Conservation (phyloP, 306 rosid species). For the Trifolium pratense region DNA sequence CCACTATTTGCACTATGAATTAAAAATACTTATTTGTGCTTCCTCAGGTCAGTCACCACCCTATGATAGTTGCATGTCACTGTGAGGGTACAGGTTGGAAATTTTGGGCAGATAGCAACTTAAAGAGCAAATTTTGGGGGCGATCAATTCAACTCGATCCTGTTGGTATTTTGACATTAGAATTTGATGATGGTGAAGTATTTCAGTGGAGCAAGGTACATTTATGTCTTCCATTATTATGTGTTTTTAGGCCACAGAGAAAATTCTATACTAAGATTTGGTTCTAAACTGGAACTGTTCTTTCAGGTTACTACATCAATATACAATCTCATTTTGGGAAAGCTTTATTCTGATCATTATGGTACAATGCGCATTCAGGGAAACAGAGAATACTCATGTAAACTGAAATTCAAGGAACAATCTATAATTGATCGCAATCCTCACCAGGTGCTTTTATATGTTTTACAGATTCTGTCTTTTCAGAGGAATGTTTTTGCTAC, state of each 20-base stretch:
- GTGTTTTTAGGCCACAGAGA: conserved; percentile 7
- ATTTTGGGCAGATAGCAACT: conserved; percentile 94
- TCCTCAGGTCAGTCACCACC: conserved; percentile 95
- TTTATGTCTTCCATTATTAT: conserved; percentile 34
- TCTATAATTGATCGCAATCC: conserved; percentile 95
- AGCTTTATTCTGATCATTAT: conserved; percentile 91
- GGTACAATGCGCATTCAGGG: conserved; percentile 95
- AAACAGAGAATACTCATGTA: conserved; percentile 71
- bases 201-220: conserved; percentile 94
- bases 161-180: conserved; percentile 81
- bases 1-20: conserved; percentile 13
- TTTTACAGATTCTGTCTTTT: conserved; percentile 24
- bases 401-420: conserved; percentile 93
- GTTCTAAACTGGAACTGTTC: conserved; percentile 40
- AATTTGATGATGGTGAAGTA: conserved; percentile 94
- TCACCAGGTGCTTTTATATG: conserved; percentile 71
- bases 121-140: conserved; percentile 98
- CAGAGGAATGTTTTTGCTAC: conserved; percentile 9
- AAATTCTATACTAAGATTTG: conserved; percentile 17
- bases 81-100: conserved; percentile 96
- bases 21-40: conserved; percentile 26
- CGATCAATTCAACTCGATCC: conserved; percentile 98
- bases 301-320: conserved; percentile 91
- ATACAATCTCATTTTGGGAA: conserved; percentile 93
- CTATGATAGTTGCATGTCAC: conserved; percentile 91